Evolutionary conservation across 768 basidiomycete genomes (phyloP).

Genomic region (Lyophyllum semitale): DNA sequence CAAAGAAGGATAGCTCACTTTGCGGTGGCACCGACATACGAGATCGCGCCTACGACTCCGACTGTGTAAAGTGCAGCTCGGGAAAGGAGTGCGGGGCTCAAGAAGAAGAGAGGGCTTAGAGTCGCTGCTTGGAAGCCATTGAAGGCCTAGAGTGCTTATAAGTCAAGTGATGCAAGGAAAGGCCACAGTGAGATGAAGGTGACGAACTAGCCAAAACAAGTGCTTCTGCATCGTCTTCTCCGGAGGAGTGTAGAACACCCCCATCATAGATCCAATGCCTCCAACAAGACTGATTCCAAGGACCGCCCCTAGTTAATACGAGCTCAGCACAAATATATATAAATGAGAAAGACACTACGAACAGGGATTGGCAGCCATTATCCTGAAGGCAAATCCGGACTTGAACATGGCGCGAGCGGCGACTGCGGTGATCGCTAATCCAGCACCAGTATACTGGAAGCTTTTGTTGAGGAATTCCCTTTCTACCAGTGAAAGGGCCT

Average conservation of each 20-base stretch:
- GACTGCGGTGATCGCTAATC: constrained; percentile 73
- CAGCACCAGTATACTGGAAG: constrained; percentile 84
- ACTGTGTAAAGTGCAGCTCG: constrained; percentile 88
- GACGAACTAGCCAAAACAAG: constrained; percentile 74
- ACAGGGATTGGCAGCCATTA: constrained; percentile 89
- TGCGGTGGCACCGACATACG: constrained; percentile 88
- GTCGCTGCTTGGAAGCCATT: constrained; percentile 86
- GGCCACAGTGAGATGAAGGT: background rate
- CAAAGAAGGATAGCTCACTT: constrained; percentile 41
- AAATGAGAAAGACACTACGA: constrained; percentile 20
- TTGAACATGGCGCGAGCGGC: constrained; percentile 80
- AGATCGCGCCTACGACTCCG: constrained; percentile 83
- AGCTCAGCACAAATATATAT: background rate
- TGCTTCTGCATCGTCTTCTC: constrained; percentile 79
- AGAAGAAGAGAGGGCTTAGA: constrained; percentile 86
- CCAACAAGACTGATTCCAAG: constrained; percentile 80
- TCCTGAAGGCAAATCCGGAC: constrained; percentile 64
- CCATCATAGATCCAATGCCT: constrained; percentile 85
- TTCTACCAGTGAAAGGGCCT: constrained; percentile 61
- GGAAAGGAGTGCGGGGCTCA: constrained; percentile 81
- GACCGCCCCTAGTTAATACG: constrained; percentile 59
- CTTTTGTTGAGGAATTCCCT: constrained; percentile 71
- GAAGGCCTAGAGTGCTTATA: constrained; percentile 57
- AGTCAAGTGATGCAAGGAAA: background rate
- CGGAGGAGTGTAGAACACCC: constrained; percentile 75